Base-by-base conservation (phyloP, 805 yeast species). In the Yamadazyma laniorum region DNA sequence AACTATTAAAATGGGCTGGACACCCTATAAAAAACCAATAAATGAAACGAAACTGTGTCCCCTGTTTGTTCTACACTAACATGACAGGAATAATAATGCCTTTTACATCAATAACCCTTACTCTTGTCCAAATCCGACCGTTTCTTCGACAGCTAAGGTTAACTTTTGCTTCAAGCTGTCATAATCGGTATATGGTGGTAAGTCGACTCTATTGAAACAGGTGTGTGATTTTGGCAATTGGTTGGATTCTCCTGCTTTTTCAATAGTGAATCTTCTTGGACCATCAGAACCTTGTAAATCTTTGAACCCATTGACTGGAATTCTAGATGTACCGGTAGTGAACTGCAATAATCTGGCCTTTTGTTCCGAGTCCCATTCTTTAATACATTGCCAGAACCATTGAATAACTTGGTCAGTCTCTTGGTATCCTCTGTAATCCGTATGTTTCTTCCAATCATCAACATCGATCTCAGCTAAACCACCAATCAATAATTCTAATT, bases 241-340 rank as follows among this genome's bases (percentile, higher is more conserved):
- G 55, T 80, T 82, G 23, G 84, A 57, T 61, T 91, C 98, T 42
- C 99, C 99, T 7, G 98, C 98, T 63, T 90, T 90, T 63, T 93
- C 99, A 61, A 93, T 91, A 5, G 99, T 93, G 65, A 93, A 93
- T 60, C 98, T 80, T 75, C 99, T 85, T 37, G 99, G 99, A 42
- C 99, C 99, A 67, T 93, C 99, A 17, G 95, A 85, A 49, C 99
- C 99, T 68, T 93, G 99, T 53, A 93, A 74, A 65, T 93, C 99
- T 64, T 93, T 93, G 75, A 93, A 93, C 28, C 99, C 99, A 64
- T 91, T 93, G 48, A 93, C 99, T 6, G 99, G 99, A 40, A 93
- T 93, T 70, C 99, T 83, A 16, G 97, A 89, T 3, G 99, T 93
- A 75, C 99, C 99, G 1, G 99, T 93, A 15, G 99, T 91, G 61